Percentiles rank a stretch among this genome's conserved stretches.
phyloP scores from a whole-genome alignment of 2,329 filamentous ascomycete species.

The Triangularia setosa region DNA sequence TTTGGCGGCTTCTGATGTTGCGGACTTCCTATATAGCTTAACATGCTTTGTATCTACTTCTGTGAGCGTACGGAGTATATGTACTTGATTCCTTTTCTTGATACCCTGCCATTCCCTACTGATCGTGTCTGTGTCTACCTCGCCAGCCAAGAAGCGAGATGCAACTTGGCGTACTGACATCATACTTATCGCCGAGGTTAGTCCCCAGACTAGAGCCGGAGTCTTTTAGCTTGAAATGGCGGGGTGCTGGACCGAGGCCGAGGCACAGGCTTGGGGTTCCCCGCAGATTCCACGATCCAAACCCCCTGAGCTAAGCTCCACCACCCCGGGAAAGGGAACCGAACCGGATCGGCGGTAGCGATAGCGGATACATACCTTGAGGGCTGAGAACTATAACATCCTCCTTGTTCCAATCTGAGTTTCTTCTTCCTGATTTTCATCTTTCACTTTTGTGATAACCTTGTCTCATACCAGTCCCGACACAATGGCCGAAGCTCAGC shows the following conservation, averaged over 20 bases:
- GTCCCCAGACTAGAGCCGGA: background rate
- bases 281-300: background rate
- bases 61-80: conserved; percentile 1
- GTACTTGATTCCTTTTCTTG: background rate
- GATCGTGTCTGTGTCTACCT: background rate
- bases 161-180: background rate
- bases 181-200: background rate
- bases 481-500: conserved; percentile 52
- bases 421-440: background rate
- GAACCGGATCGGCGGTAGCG: background rate
- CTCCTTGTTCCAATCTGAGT: background rate
- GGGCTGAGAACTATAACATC: background rate
- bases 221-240: background rate
- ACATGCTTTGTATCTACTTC: background rate
- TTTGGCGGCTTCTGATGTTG: background rate
- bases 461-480: background rate
- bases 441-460: background rate
- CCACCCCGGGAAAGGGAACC: conserved; percentile 2
- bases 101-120: background rate
- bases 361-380: conserved; percentile 6
- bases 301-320: background rate
- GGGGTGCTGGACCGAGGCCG: conserved; percentile 4
- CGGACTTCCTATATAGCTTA: background rate
- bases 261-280: background rate
- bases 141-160: background rate